Base-by-base conservation (phyloP, 225 moss, liverwort and hornwort genomes). In the Pseudisothecium myosuroides region DNA sequence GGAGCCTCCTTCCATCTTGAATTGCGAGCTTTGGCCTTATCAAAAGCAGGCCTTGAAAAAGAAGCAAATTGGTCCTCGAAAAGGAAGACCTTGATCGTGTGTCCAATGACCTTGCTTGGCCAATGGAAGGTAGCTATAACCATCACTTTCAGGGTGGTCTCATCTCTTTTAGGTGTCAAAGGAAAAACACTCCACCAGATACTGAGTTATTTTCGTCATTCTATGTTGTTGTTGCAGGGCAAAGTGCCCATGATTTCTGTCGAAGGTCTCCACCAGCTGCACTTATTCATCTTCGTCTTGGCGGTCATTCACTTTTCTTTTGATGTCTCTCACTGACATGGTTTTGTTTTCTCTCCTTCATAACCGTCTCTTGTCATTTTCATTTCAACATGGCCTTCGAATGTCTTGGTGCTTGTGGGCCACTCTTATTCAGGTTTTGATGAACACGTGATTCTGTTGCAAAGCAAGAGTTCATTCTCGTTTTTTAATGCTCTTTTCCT, bases 31-130 rank as follows among this genome's bases (percentile, higher is more conserved):
- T 91, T 93, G 96, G 39, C 94, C 96, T 52, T 98, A 98, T 88
- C 97, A 98, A 89, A 98, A 98, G 92, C 96, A 98, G 92, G 96
- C 97, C 63, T 93, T 83, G 65, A 93, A 74, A 73, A 94, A 87
- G 80, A 91, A 89, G 68, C 91, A 86, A 81, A 93, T 83, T 65
- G 92, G 90, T 86, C 90, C 83, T 59, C 91, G 90, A 83, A 94
- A 92, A 82, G 97, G 97, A 90, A 96, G 96, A 98, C 97, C 72
- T 95, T 98, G 88, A 96, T 98, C 62, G 92, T 98, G 47, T 98
- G 96, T 93, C 97, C 97, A 66, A 96, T 98, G 97, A 96, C 97
- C 69, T 91, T 98, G 81, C 94, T 98, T 87, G 96, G 96, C 76
- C 97, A 98, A 85, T 98, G 96, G 97, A 98, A 98, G 95, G 97